Evolutionary conservation across 495 filamentous ascomycete genomes (phyloP), one percentile per base, ranked within the genome.

Genomic region (Lasiosphaeris hirsuta): DNA sequence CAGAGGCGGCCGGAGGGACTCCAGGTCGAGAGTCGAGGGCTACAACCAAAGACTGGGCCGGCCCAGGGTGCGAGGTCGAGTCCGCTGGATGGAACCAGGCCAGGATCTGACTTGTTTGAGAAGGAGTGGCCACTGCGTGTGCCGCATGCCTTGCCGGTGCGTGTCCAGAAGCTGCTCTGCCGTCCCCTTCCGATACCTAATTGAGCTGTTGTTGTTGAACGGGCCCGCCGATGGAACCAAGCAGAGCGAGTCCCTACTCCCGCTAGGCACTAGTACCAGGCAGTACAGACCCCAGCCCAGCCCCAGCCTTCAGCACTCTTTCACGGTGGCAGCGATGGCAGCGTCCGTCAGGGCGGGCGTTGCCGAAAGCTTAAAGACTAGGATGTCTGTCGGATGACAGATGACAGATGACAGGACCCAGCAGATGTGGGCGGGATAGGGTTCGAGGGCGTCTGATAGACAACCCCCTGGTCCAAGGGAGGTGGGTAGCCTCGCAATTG

Each of bases 101-200:
- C 36, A 35, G 43, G 54, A 38, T 41, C 23, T 19, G 35, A 19
- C 33, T 55, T 19, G 41, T 30, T 13, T 45, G 8, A 39, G 10
- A 47, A 34, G 49, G 11, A 34, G 19, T 40, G 11, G 18, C 56
- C 49, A 50, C 48, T 42, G 36, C 50, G 48, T 18, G 48, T 53
- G 40, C 50, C 48, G 49, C 49, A 48, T n/a, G 49, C 49, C 48
- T 42, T 35, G 17, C n/a, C 48, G 33, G 48, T 48, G 33, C 41
- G 33, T 45, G 10, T 53, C 14, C 49, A 14, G 46, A 45, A 40
- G 19, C 18, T 41, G 30, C 41, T 59, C 13, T 59, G 39, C 56
- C 56, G 56, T 45, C 34, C 41, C 40, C 49, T 46, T 53, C 56
- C 48, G 49, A 40, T 53, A 33, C 48, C 49, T 10, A 53, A 53